Evolutionary conservation across 2,329 filamentous ascomycete genomes (phyloP).

Genomic region (Monilinia fructicola): DNA sequence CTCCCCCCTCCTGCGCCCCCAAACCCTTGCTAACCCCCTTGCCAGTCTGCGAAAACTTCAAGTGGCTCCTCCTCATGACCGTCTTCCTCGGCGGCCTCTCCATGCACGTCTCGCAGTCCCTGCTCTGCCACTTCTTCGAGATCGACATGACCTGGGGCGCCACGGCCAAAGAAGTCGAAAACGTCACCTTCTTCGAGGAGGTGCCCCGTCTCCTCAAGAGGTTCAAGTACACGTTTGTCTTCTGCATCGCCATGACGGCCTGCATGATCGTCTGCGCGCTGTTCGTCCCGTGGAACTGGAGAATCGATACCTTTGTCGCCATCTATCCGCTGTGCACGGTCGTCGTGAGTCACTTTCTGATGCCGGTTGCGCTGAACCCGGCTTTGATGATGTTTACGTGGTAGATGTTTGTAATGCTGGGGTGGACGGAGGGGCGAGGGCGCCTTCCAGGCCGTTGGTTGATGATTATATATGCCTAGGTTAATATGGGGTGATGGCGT

Average conservation of each 20-base stretch:
- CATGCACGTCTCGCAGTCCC: conserved; percentile 76
- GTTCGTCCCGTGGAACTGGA: conserved; percentile 66
- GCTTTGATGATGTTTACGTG: conserved; percentile 78
- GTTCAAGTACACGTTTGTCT: conserved; percentile 55
- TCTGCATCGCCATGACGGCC: conserved; percentile 55
- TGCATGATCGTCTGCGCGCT: conserved; percentile 57
- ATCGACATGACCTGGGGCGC: conserved; percentile 86
- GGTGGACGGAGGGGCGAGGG: no score
- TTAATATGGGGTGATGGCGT: conserved; percentile 17
- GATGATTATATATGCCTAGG: not conserved
- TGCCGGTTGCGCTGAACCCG: conserved; percentile 73
- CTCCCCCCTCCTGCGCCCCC: no score
- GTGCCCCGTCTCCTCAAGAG: conserved; percentile 74
- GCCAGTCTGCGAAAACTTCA: conserved; percentile 58
- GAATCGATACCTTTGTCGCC: conserved; percentile 69
- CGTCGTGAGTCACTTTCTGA: conserved; percentile 64
- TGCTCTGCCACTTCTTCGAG: conserved; percentile 80
- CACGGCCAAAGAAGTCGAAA: conserved; percentile 78
- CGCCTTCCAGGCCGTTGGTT: not conserved
- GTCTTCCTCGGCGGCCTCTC: conserved; percentile 82
- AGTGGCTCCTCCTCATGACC: conserved; percentile 71
- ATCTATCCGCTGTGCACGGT: conserved; percentile 75
- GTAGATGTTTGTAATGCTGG: conserved; percentile 43
- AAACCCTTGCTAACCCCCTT: not conserved
- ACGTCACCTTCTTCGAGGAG: conserved; percentile 82